Evolutionary conservation across 768 basidiomycete genomes (phyloP), one percentile per base, ranked within the genome.

Genomic region (Lactifluus echinatus): DNA sequence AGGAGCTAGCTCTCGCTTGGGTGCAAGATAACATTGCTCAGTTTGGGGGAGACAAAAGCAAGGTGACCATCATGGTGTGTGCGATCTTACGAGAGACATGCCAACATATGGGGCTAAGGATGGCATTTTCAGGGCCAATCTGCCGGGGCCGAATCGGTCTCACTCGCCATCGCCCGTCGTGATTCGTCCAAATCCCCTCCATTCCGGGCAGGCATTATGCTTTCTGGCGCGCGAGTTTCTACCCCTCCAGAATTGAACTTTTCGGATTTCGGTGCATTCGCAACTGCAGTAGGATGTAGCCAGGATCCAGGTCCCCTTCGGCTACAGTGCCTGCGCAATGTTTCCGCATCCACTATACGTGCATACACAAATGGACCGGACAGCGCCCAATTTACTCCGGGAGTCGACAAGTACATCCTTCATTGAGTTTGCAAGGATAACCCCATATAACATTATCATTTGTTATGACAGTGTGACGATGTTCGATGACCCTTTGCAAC

Each of bases 41-140:
- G 0, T 87, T 86, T 59, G 84, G 85, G 8, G 84, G 83, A 14
- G 79, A 78, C 57, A 72, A 71, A 24, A 63, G 26, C 8, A 73
- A 75, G 67, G 76, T 75, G 5, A 65, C 71, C 15, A 62, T 70
- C 14, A 66, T 67, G 62, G 66, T 65, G 43, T 7, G 60, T 53
- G 17, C 19, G 0, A 56, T 67, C n/a, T 33, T 66, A 7, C 28
- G 31, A 15, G 56, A 58, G 61, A 4, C 28, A 23, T 23, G 19
- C 4, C 40, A 24, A 19, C 12, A 12, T 3, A 34, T 12, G 14
- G 7, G 8, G 2, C 7, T 12, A 23, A 56, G 8, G 24, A 37
- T 19, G 19, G 36, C 34, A 14, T n/a, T 45, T 2, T 23, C 43
- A 57, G 56, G 56, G 56, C 31, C 50, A 57, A 0, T 57, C 56